These are phyloP conservation scores for Thermothielavioides terrestris DNA, from an alignment of 495 filamentous ascomycete species.

Conservation along the genomic window DNA sequence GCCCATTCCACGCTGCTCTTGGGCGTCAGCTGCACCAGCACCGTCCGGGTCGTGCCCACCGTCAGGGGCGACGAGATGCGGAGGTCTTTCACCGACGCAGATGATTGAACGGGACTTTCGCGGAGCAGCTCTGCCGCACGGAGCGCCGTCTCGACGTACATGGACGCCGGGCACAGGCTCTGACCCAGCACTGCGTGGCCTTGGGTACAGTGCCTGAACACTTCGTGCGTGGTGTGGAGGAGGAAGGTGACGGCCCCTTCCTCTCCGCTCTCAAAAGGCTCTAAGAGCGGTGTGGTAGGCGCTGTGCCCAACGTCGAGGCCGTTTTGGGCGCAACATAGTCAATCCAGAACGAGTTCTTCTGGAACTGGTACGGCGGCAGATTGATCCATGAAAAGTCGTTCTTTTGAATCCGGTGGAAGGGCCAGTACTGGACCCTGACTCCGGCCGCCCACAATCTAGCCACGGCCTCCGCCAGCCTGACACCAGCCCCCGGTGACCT, in stretches of 20 bases:
- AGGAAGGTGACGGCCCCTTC: constrained; percentile 3
- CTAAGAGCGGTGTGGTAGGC: no score
- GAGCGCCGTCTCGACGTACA: constrained; percentile 31
- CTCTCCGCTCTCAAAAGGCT: neutral
- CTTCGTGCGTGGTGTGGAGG: constrained; percentile 1
- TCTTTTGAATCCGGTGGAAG: neutral
- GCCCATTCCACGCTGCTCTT: no score
- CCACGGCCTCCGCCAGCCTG: neutral
- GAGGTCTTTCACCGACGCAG: no score
- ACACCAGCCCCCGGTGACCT: no score
- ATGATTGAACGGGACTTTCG: neutral
- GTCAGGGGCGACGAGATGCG: no score
- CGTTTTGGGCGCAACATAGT: no score
- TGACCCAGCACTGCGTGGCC: constrained; percentile 19
- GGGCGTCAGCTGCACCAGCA: no score
- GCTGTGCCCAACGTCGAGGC: no score
- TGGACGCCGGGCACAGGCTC: constrained; percentile 29
- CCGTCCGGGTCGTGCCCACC: no score
- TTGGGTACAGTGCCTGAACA: constrained; percentile 4
- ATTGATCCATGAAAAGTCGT: constrained; percentile 12
- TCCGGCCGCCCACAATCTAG: neutral
- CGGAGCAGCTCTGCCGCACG: constrained; percentile 16
- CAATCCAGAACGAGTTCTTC: constrained; percentile 26
- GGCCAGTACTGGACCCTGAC: neutral
- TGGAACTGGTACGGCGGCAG: constrained; percentile 52